A percentile compares a stretch with the other conserved stretches of the same genome.
phyloP scores from a whole-genome alignment of 257 asterid genomes.

The Lithospermum erythrorhizon region DNA sequence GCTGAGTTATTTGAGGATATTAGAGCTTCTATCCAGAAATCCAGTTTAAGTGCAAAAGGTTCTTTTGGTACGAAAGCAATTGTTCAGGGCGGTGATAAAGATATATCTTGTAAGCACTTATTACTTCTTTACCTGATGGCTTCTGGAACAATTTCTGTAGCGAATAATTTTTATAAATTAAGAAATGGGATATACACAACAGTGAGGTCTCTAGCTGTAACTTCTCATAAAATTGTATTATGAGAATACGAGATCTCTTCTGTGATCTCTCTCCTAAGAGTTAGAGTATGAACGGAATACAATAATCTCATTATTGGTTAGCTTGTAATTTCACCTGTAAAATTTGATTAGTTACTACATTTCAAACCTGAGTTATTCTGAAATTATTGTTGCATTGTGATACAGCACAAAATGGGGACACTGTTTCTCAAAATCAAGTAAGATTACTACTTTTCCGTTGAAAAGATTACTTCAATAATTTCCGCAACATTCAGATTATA shows the following conservation, averaged over 20 bases:
- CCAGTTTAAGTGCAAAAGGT: conserved; percentile 36
- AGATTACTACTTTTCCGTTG: not conserved
- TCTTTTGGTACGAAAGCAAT: conserved; percentile 23
- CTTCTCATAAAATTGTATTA: not conserved
- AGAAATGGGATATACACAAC: not conserved
- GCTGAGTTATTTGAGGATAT: conserved; percentile 80
- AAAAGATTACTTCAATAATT: not conserved
- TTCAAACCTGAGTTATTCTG: not conserved
- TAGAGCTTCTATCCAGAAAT: conserved; percentile 97
- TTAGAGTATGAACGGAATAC: not conserved
- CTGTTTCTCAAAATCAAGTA: conserved; percentile 43
- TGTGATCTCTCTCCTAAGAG: no score
- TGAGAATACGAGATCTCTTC: not conserved
- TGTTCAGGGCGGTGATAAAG: conserved; percentile 20
- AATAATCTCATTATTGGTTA: no score
- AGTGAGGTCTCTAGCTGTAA: not conserved
- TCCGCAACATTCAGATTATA: not conserved
- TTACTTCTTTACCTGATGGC: conserved; percentile 11
- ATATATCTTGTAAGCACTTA: conserved; percentile 46
- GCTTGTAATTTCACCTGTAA: not conserved
- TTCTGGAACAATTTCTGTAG: not conserved
- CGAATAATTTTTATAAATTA: not conserved
- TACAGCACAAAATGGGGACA: conserved; percentile 43
- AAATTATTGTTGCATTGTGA: not conserved
- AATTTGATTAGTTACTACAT: not conserved